These are phyloP conservation scores for Cordyceps militaris DNA, from an alignment of 2,329 filamentous ascomycete genomes.

Conservation along the genomic window DNA sequence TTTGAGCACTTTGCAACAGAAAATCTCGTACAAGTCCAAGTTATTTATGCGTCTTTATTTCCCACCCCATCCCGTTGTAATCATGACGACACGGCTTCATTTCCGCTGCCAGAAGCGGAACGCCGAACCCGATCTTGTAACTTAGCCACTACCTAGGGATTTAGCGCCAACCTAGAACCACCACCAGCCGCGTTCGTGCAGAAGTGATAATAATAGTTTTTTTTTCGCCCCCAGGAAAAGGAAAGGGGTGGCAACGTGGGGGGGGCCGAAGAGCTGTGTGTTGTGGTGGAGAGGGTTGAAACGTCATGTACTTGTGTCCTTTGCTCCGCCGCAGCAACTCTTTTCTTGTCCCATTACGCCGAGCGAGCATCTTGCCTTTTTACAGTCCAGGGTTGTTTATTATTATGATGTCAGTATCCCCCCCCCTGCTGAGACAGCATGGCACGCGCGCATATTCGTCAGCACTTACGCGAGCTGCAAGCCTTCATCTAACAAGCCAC, in stretches of 20 bases:
- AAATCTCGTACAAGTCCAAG: background rate
- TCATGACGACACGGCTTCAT: background rate
- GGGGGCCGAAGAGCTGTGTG: background rate
- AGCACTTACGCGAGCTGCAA: too few relatives aligned
- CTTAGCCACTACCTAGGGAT: background rate
- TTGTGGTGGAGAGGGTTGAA: background rate
- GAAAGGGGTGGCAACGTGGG: background rate
- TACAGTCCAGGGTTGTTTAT: background rate
- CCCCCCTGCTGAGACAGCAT: too few relatives aligned
- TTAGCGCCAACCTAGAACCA: background rate
- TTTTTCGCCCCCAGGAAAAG: background rate
- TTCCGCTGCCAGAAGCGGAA: background rate
- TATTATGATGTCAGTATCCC: too few relatives aligned
- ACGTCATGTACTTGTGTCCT: background rate
- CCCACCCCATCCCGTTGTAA: background rate
- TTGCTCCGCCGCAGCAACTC: background rate
- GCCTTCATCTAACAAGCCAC: too few relatives aligned
- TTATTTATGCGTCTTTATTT: background rate
- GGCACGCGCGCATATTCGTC: too few relatives aligned
- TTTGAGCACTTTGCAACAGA: background rate
- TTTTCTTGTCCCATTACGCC: background rate
- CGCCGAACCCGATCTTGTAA: too few relatives aligned
- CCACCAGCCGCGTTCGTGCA: background rate
- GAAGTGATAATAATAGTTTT: background rate
- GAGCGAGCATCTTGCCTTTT: too few relatives aligned